Evolutionary conservation across 1,284 basidiomycete genomes (phyloP), one percentile per base, ranked within the genome.

Genomic region (Cutaneotrichosporon sp.): DNA sequence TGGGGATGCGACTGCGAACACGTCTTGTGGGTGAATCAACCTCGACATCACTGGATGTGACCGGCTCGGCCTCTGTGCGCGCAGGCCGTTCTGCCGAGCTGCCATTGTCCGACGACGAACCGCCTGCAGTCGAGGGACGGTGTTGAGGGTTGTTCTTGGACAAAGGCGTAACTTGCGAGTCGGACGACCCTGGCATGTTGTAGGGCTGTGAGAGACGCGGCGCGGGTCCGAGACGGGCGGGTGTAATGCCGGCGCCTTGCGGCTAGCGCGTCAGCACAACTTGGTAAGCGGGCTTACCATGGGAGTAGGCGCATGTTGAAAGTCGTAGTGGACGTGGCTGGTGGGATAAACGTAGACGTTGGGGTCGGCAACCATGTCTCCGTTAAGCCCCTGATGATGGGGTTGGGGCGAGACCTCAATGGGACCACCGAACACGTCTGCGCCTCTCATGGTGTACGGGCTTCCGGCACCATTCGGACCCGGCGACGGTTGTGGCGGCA

Each of bases 201-300:
- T 75, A 76, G 18, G 69, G 70, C 38, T 71, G 69, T 4, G 72
- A 61, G 11, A 72, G 70, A 1, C 40, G 32, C 4, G 77, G 77
- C 4, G 76, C 73, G 3, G 77, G 77, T 58, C 77, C 77, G 8
- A 79, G 70, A 5, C 77, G 72, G 10, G 75, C 73, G 0, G 77
- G 77, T 6, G 77, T 77, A 55, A 79, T 79, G 7, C 77, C 77
- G 16, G 18, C 42, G 42, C 18, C 18, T 9, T 46, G 42, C 7
- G 16, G 7, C 42, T 46, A 18, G 42, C 42, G 42, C 42, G 42
- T 46, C 18, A 46, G 18, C 18, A n/a, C 18, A 6, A 7, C 42
- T 18, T 8, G 42, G n/a, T 5, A n/a, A 46, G 10, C 26, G 4
- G 22, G 55, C 22, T 42, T 36, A 10, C 38, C 55, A 42, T 38